phyloP scores from a whole-genome alignment of 768 basidiomycete genomes.

The Russula abietina region DNA sequence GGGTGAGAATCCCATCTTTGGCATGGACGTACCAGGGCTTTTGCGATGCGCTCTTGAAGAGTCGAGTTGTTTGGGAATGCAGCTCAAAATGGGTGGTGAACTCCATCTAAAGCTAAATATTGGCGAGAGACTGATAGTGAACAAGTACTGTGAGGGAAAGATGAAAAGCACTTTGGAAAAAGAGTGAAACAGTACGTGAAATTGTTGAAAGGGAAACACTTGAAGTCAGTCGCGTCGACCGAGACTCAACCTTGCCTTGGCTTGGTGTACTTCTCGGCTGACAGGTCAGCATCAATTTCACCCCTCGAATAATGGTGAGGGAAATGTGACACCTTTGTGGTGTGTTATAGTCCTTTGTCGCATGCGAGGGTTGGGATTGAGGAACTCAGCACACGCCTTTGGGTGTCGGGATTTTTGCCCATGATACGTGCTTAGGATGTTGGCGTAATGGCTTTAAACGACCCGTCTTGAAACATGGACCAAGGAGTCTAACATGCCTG shows the following conservation, averaged over 20 bases:
- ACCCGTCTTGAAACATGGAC: slow-evolving; percentile 83
- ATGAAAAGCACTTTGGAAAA: slow-evolving; percentile 78
- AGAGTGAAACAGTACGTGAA: slow-evolving; percentile 78
- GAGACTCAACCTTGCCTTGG: slow-evolving; percentile 50
- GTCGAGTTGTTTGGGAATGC: slow-evolving; percentile 84
- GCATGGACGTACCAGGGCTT: slow-evolving; percentile 51
- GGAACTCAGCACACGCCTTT: too few relatives aligned
- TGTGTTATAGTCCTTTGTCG: too few relatives aligned
- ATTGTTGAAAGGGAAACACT: slow-evolving; percentile 75
- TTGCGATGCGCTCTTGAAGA: slow-evolving; percentile 69
- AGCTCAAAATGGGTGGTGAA: slow-evolving; percentile 80
- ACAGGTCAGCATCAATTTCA: slow-evolving; percentile 68
- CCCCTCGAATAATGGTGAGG: slow-evolving; percentile 29
- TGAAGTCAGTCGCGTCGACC: slow-evolving; percentile 59
- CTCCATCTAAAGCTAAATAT: slow-evolving; percentile 83
- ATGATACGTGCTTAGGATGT: slow-evolving; percentile 61
- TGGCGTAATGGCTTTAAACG: slow-evolving; percentile 75
- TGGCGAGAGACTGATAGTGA: slow-evolving; percentile 77
- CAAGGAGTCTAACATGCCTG: slow-evolving; percentile 82
- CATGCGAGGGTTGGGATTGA: too few relatives aligned
- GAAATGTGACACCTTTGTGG: too few relatives aligned
- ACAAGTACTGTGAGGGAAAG: slow-evolving; percentile 81
- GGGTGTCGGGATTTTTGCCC: slow-evolving; percentile 43
- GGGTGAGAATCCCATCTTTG: slow-evolving; percentile 66
- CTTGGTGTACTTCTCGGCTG: slow-evolving; percentile 48